These are phyloP conservation scores for Mediolabrus comicus DNA, from an alignment of 108 stramenopile species.

Conservation along the genomic window DNA sequence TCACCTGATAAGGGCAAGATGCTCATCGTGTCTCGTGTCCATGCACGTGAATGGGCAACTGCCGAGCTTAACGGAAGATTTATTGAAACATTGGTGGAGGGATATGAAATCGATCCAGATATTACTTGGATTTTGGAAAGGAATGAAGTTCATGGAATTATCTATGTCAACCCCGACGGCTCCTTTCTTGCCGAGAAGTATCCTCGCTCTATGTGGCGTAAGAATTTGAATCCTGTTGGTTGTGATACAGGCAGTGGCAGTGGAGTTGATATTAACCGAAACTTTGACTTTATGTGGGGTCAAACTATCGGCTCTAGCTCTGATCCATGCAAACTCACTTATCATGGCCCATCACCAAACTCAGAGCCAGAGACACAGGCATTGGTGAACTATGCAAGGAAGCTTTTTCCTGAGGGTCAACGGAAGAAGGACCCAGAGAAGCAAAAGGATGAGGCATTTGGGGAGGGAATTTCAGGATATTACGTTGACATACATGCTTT, in stretches of 20 bases:
- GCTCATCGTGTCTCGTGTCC: slow-evolving; percentile 35
- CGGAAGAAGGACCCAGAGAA: slow-evolving; percentile 33
- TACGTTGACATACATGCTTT: slow-evolving; percentile 56
- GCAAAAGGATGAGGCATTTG: slow-evolving; percentile 24
- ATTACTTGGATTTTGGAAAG: slow-evolving; percentile 44
- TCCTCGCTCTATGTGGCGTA: slow-evolving; percentile 26
- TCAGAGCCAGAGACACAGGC: slow-evolving; percentile 58
- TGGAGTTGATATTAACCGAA: slow-evolving; percentile 68
- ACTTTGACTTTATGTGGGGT: slow-evolving; percentile 61
- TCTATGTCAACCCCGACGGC: slow-evolving; percentile 65
- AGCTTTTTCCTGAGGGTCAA: slow-evolving; percentile 44
- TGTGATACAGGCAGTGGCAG: neutral
- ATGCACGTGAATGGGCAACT: slow-evolving; percentile 59
- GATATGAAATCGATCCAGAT: slow-evolving; percentile 41
- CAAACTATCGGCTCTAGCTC: slow-evolving; percentile 20
- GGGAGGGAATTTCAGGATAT: slow-evolving; percentile 31
- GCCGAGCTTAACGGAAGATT: slow-evolving; percentile 46
- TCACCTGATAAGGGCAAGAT: slow-evolving; percentile 22
- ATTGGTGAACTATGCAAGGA: slow-evolving; percentile 31
- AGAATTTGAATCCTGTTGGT: slow-evolving; percentile 45
- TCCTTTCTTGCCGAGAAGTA: slow-evolving; percentile 44
- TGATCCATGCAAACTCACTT: slow-evolving; percentile 27
- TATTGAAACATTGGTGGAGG: slow-evolving; percentile 17
- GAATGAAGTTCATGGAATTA: slow-evolving; percentile 50
- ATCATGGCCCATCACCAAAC: slow-evolving; percentile 34